These are phyloP conservation scores for Barnettozyma salicaria DNA, from an alignment of 805 yeast genomes.

Conservation along the genomic window DNA sequence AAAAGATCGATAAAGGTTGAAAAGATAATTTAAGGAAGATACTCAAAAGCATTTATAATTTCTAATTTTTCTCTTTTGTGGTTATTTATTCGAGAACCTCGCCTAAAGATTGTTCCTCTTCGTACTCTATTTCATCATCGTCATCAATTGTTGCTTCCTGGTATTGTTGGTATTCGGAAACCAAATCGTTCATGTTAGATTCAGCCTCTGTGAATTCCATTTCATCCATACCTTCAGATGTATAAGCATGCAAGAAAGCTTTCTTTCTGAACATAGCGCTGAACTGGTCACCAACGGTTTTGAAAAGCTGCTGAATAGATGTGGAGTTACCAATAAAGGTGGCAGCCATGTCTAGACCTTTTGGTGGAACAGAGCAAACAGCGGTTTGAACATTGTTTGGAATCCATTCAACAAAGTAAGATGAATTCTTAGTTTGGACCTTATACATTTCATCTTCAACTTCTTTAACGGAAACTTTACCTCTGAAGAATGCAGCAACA, in stretches of 20 bases:
- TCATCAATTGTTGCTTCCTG: conserved; percentile 89
- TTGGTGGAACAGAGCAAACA: conserved; percentile 91
- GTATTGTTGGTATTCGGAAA: conserved; percentile 93
- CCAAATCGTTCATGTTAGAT: conserved; percentile 95
- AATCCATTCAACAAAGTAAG: conserved; percentile 98
- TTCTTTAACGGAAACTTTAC: conserved; percentile 97
- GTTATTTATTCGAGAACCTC: conserved; percentile 27
- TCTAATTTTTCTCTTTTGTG: not conserved
- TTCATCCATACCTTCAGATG: conserved; percentile 99
- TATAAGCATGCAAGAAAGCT: conserved; percentile 99
- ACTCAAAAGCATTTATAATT: not conserved
- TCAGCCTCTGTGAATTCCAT: conserved; percentile 99
- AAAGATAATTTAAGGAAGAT: not conserved
- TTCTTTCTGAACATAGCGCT: conserved; percentile 98
- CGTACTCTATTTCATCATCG: conserved; percentile 42
- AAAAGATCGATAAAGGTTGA: not conserved
- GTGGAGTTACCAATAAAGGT: conserved; percentile 97
- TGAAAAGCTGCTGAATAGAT: conserved; percentile 98
- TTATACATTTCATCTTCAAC: conserved; percentile 93
- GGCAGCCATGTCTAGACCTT: conserved; percentile 85
- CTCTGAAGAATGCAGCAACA: conserved; percentile 93
- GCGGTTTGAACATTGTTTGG: conserved; percentile 99
- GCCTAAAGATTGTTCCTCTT: conserved; percentile 27
- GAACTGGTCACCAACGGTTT: conserved; percentile 92
- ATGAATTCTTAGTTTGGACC: conserved; percentile 90